Percentiles rank a stretch among this genome's conserved stretches.
Conservation (phyloP, 352 stramenopile species). For the Globisporangium orthogonon region DNA sequence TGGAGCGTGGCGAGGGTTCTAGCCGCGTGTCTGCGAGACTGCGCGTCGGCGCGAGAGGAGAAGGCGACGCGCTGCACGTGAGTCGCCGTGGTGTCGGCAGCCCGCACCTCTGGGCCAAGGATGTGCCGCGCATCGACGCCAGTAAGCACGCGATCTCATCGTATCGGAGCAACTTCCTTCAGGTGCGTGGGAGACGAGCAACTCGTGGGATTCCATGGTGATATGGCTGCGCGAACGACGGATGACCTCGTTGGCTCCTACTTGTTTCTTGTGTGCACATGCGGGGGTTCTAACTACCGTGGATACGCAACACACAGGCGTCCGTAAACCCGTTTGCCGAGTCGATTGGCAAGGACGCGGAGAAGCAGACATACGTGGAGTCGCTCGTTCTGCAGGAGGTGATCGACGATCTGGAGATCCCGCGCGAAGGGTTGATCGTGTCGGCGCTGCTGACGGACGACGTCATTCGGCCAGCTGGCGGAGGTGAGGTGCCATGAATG, state of each 20-base stretch:
- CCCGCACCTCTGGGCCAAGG: conserved; percentile 57
- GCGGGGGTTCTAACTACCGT: no score
- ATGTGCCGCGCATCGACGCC: conserved; percentile 59
- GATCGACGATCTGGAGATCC: conserved; percentile 50
- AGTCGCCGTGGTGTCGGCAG: conserved; percentile 47
- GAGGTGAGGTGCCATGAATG: conserved; percentile 8
- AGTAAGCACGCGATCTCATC: conserved; percentile 30
- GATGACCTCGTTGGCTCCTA: no score
- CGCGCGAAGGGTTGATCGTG: conserved; percentile 54
- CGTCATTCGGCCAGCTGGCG: conserved; percentile 25
- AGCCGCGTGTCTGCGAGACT: conserved; percentile 16
- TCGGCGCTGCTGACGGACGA: conserved; percentile 51
- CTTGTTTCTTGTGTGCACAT: no score
- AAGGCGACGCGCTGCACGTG: conserved; percentile 17
- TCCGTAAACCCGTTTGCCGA: conserved; percentile 42
- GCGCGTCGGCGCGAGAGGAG: conserved; percentile 23
- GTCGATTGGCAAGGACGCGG: conserved; percentile 10
- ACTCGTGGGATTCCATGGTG: no score
- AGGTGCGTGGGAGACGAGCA: no score
- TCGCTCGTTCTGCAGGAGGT: conserved; percentile 60
- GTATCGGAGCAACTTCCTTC: conserved; percentile 59
- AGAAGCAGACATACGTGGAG: conserved; percentile 69
- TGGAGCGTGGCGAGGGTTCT: conserved; percentile 20
- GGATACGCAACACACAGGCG: no score
- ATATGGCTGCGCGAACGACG: no score